Conservation (phyloP, 495 filamentous ascomycete genomes). For the Rhizodiscina lignyota region DNA sequence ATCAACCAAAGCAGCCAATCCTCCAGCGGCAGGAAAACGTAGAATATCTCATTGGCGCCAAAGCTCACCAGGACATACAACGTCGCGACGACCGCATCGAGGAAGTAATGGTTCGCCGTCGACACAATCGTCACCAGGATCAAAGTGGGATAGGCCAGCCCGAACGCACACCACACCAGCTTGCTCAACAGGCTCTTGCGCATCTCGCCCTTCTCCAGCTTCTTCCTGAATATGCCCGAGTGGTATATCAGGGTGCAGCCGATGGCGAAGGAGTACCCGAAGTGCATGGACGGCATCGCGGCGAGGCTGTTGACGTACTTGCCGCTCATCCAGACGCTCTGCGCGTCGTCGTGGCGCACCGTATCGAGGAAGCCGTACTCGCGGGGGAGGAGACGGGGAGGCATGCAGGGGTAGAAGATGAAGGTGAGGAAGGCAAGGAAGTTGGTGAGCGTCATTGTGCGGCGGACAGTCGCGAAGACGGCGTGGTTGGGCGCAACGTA, state of each 20-base stretch:
- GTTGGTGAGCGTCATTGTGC: slow-evolving; percentile 49
- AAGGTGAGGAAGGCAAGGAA: slow-evolving; percentile 44
- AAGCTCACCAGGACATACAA: slow-evolving; percentile 31
- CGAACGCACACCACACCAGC: slow-evolving; percentile 29
- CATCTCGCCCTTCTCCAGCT: slow-evolving; percentile 27
- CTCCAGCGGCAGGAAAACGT: slow-evolving; percentile 38
- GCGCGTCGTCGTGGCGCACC: slow-evolving; percentile 42
- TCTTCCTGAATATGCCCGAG: slow-evolving; percentile 30
- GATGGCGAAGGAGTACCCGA: slow-evolving; percentile 33
- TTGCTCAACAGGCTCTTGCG: slow-evolving; percentile 25
- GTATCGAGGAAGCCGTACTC: slow-evolving; percentile 47
- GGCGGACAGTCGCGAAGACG: slow-evolving; percentile 38
- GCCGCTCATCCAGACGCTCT: slow-evolving; percentile 34
- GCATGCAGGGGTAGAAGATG: slow-evolving; percentile 48
- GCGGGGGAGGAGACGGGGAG: slow-evolving; percentile 40
- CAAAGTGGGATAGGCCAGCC: slow-evolving; percentile 36
- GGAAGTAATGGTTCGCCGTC: slow-evolving; percentile 50
- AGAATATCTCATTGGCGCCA: slow-evolving; percentile 33
- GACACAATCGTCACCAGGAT: slow-evolving; percentile 46
- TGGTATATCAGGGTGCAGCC: slow-evolving; percentile 43
- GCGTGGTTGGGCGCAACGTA: slow-evolving; percentile 36
- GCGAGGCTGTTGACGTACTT: slow-evolving; percentile 17
- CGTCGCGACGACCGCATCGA: slow-evolving; percentile 40
- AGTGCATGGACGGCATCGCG: slow-evolving; percentile 17
- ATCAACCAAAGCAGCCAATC: slow-evolving; percentile 36